Evolutionary conservation across 352 stramenopile species (phyloP).

Genomic region (Plasmopara viticola): DNA sequence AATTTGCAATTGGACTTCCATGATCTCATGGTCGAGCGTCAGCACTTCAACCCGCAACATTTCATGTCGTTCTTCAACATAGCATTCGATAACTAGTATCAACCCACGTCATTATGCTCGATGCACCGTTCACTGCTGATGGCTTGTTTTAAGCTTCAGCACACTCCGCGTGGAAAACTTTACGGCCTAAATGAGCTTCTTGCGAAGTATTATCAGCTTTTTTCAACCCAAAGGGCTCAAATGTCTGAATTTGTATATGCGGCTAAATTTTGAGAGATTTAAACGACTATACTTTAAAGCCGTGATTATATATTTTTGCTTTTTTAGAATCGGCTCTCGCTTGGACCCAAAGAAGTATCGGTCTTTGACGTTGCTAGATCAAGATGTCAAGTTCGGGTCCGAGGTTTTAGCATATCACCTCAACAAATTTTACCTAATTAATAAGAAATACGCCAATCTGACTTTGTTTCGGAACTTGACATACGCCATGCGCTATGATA

Average conservation of each 20-base stretch:
- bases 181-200: background rate
- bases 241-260: background rate
- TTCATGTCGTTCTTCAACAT: background rate
- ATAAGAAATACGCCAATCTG: background rate
- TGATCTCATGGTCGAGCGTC: slow-evolving; percentile 1
- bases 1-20: slow-evolving; percentile 3
- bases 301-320: background rate
- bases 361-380: background rate
- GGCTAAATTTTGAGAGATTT: background rate
- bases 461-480: background rate
- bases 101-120: background rate
- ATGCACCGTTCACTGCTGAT: background rate
- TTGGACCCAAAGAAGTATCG: background rate
- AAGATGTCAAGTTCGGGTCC: background rate
- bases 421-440: background rate
- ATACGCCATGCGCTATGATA: background rate
- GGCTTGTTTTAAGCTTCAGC: background rate
- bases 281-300: background rate
- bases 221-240: background rate
- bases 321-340: background rate
- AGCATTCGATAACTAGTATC: background rate
- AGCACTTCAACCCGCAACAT: background rate
- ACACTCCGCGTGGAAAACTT: background rate
- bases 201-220: slow-evolving; percentile 1
- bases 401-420: background rate